Evolutionary conservation across 805 yeast genomes (phyloP).

Genomic region (Saccharomycopsis javanensis): DNA sequence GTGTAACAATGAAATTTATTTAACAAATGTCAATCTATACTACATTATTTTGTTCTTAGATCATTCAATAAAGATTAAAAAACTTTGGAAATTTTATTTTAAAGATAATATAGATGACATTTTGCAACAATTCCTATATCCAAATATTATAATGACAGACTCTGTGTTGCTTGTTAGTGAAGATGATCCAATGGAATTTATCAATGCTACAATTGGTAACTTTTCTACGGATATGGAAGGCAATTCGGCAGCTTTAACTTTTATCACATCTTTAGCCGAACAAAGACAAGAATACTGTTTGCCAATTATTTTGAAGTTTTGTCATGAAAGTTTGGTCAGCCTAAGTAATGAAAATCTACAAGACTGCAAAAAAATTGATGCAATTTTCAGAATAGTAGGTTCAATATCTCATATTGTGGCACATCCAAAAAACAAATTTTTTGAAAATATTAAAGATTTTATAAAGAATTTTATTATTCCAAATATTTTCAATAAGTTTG

Average conservation of each 20-base stretch:
- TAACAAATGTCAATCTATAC: conserved; percentile 54
- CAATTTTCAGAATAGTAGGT: conserved; percentile 71
- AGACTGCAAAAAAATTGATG: conserved; percentile 61
- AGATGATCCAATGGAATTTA: conserved; percentile 81
- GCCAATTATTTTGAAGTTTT: conserved; percentile 51
- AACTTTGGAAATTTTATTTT: conserved; percentile 53
- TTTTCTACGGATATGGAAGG: conserved; percentile 47
- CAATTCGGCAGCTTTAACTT: conserved; percentile 68
- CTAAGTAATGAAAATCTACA: conserved; percentile 34
- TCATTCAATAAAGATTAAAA: conserved; percentile 47
- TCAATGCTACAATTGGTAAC: conserved; percentile 60
- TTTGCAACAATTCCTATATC: conserved; percentile 64
- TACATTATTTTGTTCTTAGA: conserved; percentile 57
- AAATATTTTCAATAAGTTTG: conserved; percentile 48
- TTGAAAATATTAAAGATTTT: conserved; percentile 56
- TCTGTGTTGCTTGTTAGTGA: conserved; percentile 67
- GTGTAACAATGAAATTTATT: conserved; percentile 60
- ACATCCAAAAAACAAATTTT: conserved; percentile 45
- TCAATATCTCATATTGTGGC: conserved; percentile 53
- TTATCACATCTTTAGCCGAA: conserved; percentile 61
- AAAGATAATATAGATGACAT: conserved; percentile 57
- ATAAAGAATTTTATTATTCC: conserved; percentile 60
- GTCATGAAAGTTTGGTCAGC: conserved; percentile 38
- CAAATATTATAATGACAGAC: conserved; percentile 61
- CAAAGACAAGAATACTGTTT: conserved; percentile 55